A percentile compares a stretch with the other conserved stretches of the same genome.
Evolutionary conservation across 345 rosid genomes (phyloP).

Genomic region (Litchi chinensis): DNA sequence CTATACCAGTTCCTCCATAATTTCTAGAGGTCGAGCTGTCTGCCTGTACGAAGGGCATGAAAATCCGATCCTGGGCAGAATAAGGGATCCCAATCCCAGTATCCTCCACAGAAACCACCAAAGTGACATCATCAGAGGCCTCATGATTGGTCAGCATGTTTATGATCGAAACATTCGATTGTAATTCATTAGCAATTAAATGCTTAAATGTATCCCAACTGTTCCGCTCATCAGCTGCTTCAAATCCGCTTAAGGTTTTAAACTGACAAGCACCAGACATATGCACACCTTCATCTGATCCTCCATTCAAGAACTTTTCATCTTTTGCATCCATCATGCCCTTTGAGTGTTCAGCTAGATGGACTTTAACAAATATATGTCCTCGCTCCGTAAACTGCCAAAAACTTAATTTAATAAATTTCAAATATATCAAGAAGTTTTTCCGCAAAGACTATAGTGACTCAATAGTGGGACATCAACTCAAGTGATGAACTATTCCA

Average conservation of each 20-base stretch:
- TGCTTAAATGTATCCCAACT: conserved; percentile 85
- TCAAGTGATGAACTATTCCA: not conserved
- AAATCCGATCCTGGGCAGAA: conserved; percentile 80
- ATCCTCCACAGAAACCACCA: conserved; percentile 88
- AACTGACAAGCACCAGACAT: conserved; percentile 35
- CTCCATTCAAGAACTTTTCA: conserved; percentile 51
- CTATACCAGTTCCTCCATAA: conserved; percentile 97
- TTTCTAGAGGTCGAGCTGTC: conserved; percentile 94
- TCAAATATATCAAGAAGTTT: conserved; percentile 1
- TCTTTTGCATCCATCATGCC: conserved; percentile 36
- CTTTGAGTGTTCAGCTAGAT: conserved; percentile 63
- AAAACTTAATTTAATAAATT: conserved; percentile 17
- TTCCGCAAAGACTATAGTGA: not conserved
- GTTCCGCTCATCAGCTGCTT: conserved; percentile 87
- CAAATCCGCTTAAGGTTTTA: conserved; percentile 84
- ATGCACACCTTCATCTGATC: conserved; percentile 43
- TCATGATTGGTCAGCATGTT: conserved; percentile 33
- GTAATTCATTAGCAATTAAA: conserved; percentile 51
- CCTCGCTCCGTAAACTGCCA: conserved; percentile 94
- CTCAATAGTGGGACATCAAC: not conserved
- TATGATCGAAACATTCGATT: conserved; percentile 32
- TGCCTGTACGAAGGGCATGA: conserved; percentile 97
- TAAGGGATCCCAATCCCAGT: conserved; percentile 94
- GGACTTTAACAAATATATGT: conserved; percentile 90
- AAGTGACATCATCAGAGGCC: conserved; percentile 53